Conservation (phyloP, 2,329 filamentous ascomycete species). For the Xylaria hypoxylon region DNA sequence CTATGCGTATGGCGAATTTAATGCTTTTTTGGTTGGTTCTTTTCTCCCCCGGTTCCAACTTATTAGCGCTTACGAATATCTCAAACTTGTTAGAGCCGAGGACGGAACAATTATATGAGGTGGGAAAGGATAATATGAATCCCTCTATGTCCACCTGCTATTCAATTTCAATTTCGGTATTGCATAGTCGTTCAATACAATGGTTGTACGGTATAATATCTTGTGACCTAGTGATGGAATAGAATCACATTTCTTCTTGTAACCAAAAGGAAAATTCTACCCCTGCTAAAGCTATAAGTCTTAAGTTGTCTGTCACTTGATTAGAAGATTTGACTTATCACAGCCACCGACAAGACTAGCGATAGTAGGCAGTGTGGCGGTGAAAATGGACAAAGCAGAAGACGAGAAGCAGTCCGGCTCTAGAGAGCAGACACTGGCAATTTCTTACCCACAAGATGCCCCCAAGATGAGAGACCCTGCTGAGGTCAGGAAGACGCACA, state of each 20-base stretch:
- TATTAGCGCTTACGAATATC: slow-evolving; percentile 1
- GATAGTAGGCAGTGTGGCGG: slow-evolving; percentile 6
- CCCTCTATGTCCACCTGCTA: neutral
- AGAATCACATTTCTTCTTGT: slow-evolving; percentile 14
- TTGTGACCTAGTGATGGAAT: slow-evolving; percentile 25
- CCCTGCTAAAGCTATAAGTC: slow-evolving; percentile 11
- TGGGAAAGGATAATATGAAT: neutral
- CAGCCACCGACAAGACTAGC: neutral
- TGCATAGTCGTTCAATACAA: neutral
- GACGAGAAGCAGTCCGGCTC: slow-evolving; percentile 23
- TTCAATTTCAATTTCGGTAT: neutral
- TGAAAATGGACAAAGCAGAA: slow-evolving; percentile 19
- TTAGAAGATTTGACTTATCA: slow-evolving; percentile 7
- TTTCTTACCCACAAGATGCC: slow-evolving; percentile 12
- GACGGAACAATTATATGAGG: neutral
- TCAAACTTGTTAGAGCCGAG: slow-evolving; percentile 2
- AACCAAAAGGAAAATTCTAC: neutral
- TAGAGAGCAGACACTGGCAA: slow-evolving; percentile 12
- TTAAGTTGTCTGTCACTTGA: slow-evolving; percentile 5
- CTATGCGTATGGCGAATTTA: neutral
- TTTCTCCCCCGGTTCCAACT: neutral
- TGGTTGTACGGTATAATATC: slow-evolving; percentile 20
- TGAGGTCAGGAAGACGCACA: slow-evolving; percentile 29
- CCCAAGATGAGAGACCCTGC: slow-evolving; percentile 6
- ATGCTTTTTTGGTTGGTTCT: neutral